A percentile compares a stretch with the other conserved stretches of the same genome.
phyloP scores from a whole-genome alignment of 305 asterid genomes.

The Solanum aculeatissimum region DNA sequence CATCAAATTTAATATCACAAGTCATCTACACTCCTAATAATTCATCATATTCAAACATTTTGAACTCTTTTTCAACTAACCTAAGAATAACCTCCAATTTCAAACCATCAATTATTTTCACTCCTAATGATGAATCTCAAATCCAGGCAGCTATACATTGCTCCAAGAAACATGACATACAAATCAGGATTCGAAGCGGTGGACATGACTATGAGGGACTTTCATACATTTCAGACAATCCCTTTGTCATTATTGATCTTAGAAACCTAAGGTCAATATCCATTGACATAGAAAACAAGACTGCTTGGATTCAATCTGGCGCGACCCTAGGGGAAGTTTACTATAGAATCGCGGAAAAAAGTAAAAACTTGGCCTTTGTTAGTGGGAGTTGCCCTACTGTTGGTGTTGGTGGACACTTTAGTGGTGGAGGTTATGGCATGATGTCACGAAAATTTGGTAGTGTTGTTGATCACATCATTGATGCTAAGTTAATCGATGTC shows the following conservation, averaged over 20 bases:
- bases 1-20: neutral
- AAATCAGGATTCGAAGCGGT: neutral
- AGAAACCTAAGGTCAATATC: neutral
- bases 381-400: neutral
- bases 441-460: conserved; percentile 17
- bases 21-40: neutral
- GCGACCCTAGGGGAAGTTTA: neutral
- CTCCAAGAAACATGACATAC: neutral
- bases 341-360: neutral
- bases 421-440: conserved; percentile 29
- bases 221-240: neutral
- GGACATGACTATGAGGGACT: neutral
- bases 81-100: neutral
- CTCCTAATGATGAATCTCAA: neutral
- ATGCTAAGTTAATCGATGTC: conserved; percentile 20
- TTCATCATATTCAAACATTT: neutral
- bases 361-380: neutral
- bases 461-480: conserved; percentile 14
- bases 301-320: neutral
- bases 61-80: neutral
- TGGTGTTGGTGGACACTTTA: conserved; percentile 22
- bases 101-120: neutral
- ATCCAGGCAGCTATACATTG: neutral
- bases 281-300: neutral
- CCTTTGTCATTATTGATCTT: neutral